A percentile compares a stretch with the other conserved stretches of the same genome.
These are phyloP conservation scores for Amniculicola lignicola DNA, from an alignment of 495 filamentous ascomycete species.

Conservation along the genomic window DNA sequence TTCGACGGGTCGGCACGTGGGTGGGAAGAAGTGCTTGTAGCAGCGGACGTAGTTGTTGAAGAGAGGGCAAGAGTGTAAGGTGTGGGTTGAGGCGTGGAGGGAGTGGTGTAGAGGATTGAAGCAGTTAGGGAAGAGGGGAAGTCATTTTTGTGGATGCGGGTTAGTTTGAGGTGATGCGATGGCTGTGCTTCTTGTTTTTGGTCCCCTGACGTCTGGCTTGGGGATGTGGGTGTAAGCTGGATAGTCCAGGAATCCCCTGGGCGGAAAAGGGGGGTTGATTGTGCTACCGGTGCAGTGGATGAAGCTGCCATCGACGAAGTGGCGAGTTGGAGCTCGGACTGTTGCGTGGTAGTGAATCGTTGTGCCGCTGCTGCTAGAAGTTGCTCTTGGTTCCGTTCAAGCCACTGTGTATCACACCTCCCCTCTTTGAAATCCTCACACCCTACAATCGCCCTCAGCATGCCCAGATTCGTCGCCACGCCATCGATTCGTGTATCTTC, in stretches of 20 bases:
- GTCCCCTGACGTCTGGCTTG: slow-evolving; percentile 1
- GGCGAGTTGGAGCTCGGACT: background rate
- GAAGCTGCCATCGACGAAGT: background rate
- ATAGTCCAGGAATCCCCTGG: slow-evolving; percentile 59
- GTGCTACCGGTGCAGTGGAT: slow-evolving; percentile 4
- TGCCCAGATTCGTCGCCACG: slow-evolving; percentile 54
- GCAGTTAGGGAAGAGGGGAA: slow-evolving; percentile 55
- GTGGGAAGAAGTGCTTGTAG: slow-evolving; percentile 49
- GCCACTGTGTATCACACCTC: slow-evolving; percentile 56
- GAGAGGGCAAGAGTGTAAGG: slow-evolving; percentile 49
- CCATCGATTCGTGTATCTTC: slow-evolving; percentile 53
- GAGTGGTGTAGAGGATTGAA: slow-evolving; percentile 54
- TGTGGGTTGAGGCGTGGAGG: slow-evolving; percentile 32
- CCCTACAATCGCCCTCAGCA: slow-evolving; percentile 53
- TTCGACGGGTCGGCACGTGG: slow-evolving; percentile 52
- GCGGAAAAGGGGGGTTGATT: slow-evolving; percentile 48
- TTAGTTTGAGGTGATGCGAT: slow-evolving; percentile 49
- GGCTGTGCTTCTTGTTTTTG: slow-evolving; percentile 32
- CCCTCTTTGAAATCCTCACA: slow-evolving; percentile 49
- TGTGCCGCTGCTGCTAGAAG: slow-evolving; percentile 39
- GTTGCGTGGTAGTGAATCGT: slow-evolving; percentile 8
- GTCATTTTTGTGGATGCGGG: slow-evolving; percentile 55
- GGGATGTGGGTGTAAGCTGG: slow-evolving; percentile 42
- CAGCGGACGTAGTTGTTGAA: slow-evolving; percentile 50
- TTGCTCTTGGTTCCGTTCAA: slow-evolving; percentile 48